These are phyloP conservation scores for Microbotryomycetes sp. DNA, from an alignment of 1,284 basidiomycete species.

Conservation along the genomic window DNA sequence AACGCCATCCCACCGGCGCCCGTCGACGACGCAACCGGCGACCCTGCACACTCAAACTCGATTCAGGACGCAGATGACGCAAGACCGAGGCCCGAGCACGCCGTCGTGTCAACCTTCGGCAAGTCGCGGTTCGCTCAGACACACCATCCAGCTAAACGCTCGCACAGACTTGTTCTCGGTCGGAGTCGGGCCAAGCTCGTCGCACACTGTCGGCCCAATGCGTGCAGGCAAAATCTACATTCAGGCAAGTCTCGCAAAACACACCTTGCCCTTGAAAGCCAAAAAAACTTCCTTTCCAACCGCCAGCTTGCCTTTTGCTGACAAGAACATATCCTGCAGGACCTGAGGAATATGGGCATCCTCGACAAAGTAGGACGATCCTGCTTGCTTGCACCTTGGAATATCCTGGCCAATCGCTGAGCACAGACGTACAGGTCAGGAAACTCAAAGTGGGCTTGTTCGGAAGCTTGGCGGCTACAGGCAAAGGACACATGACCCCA, in stretches of 20 bases:
- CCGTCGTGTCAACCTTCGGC: conserved; percentile 77
- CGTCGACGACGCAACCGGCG: too few relatives aligned
- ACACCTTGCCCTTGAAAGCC: not conserved
- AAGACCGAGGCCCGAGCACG: conserved; percentile 58
- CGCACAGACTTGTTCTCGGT: conserved; percentile 75
- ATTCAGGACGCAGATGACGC: not conserved
- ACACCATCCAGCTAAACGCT: not conserved
- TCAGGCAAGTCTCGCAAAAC: not conserved
- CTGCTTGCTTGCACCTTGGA: not conserved
- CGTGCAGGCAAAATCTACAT: conserved; percentile 70
- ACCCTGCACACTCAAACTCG: too few relatives aligned
- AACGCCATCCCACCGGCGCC: too few relatives aligned
- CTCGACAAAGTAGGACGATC: conserved; percentile 55
- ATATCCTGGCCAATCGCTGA: not conserved
- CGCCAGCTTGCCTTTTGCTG: conserved; percentile 42
- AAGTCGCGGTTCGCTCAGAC: not conserved
- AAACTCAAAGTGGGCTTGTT: conserved; percentile 80
- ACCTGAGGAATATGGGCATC: conserved; percentile 62
- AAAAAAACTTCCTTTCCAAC: too few relatives aligned
- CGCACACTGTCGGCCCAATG: conserved; percentile 82
- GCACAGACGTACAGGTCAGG: conserved; percentile 50
- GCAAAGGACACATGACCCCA: conserved; percentile 89
- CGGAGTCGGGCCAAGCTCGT: conserved; percentile 51
- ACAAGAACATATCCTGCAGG: conserved; percentile 38
- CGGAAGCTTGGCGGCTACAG: conserved; percentile 51